Evolutionary conservation across 116 monocot genomes (phyloP), one percentile per base, ranked within the genome.

Genomic region (Zostera marina): DNA sequence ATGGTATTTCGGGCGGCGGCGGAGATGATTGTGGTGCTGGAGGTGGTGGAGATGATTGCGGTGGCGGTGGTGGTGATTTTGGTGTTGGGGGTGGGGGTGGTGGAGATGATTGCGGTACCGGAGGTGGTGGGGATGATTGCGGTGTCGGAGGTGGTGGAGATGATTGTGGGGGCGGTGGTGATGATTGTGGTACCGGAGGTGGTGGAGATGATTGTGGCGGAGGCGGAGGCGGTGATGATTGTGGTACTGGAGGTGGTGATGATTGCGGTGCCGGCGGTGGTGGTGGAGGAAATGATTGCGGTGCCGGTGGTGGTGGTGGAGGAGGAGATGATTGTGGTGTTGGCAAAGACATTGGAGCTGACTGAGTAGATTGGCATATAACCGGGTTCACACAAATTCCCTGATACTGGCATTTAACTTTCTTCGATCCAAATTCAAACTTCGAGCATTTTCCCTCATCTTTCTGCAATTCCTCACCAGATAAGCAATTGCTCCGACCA

Each of bases 401-500:
- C 64, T 26, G 24, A 63, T 10, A 16, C 20, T 51, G 63, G 38
- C 84, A 84, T 39, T 67, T 48, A 44, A 69, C 73, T 5, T 5
- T 32, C 32, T 5, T 0, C 8, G 74, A 84, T 26, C 41, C 47
- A 44, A 69, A 43, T 42, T 72, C 60, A 63, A 84, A 74, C 0
- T 66, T 69, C 54, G 20, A 52, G 71, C 89, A 90, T 59, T 80
- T 73, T 44, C 61, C 67, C 70, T 61, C 68, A 54, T 76, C 42
- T 26, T 81, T 20, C 69, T 91, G 90, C 15, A 65, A 41, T 39
- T 79, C 85, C 32, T 79, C 56, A 23, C 54, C 19, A 2, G 76
- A 72, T 3, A 91, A 78, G 68, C 90, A 91, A 26, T 91, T 85
- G 63, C 60, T 10, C 47, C 68, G n/a, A 62, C 79, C 81, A 25